Percentiles rank a stretch among this genome's conserved stretches.
Evolutionary conservation across 1,284 basidiomycete species (phyloP).

Genomic region (Ceratobasidium sp.): DNA sequence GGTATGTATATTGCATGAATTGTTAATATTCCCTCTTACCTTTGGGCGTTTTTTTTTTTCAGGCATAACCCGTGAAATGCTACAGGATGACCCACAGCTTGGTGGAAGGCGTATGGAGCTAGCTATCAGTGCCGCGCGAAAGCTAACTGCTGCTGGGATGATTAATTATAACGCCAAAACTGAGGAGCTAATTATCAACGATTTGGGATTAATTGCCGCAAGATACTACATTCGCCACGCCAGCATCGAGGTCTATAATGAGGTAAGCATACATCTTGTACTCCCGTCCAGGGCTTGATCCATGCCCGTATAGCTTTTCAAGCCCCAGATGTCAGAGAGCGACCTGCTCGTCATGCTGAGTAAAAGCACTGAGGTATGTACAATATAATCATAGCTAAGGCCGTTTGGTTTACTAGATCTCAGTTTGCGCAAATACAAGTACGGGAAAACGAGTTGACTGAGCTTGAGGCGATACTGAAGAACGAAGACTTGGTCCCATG

Average conservation of each 20-base stretch:
- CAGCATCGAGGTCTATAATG: constrained; percentile 93
- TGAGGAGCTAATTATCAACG: constrained; percentile 81
- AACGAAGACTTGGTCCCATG: constrained; percentile 76
- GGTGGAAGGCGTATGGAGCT: constrained; percentile 82
- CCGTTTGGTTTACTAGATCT: not conserved
- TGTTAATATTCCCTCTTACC: constrained; percentile 11
- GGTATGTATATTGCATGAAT: constrained; percentile 65
- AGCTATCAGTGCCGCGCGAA: constrained; percentile 77
- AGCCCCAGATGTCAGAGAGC: constrained; percentile 91
- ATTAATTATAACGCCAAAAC: constrained; percentile 78
- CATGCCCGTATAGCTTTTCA: constrained; percentile 66
- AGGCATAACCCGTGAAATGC: constrained; percentile 86
- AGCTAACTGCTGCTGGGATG: constrained; percentile 86
- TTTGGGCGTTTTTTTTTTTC: constrained; percentile 1
- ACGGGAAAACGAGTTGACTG: constrained; percentile 90
- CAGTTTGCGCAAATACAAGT: constrained; percentile 96
- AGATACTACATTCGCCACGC: constrained; percentile 94
- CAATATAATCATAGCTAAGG: constrained; percentile 22
- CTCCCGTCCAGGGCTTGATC: not conserved
- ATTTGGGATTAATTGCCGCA: constrained; percentile 94
- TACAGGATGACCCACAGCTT: constrained; percentile 83
- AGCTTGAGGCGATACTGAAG: constrained; percentile 80
- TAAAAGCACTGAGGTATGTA: constrained; percentile 87
- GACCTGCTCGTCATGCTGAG: constrained; percentile 91
- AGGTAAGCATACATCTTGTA: constrained; percentile 53